Evolutionary conservation across 176 grass and related monocot genomes (phyloP).

Genomic region (Alloteropsis semialata): DNA sequence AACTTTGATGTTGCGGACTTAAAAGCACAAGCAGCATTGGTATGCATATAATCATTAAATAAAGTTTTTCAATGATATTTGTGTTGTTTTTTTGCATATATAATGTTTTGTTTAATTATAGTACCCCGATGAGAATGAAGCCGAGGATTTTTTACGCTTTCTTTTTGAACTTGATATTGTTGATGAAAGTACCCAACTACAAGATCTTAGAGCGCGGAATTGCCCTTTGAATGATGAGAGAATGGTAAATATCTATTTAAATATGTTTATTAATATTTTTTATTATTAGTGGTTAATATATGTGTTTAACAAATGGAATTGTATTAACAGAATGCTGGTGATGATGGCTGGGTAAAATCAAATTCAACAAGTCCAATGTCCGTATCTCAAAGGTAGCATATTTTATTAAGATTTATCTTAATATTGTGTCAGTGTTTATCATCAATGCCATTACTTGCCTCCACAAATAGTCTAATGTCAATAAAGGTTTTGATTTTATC

Average conservation of each 20-base stretch:
- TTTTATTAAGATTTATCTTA: not conserved
- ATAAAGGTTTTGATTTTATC: too few species aligned
- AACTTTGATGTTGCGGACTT: slow-evolving; percentile 85
- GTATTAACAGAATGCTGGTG: not conserved
- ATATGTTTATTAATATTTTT: not conserved
- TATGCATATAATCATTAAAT: slow-evolving; percentile 21
- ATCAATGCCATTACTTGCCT: not conserved
- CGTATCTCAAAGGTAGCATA: slow-evolving; percentile 10
- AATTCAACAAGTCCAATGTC: not conserved
- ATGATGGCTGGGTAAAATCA: not conserved
- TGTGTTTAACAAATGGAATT: not conserved
- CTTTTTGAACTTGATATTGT: slow-evolving; percentile 65
- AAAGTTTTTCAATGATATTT: not conserved
- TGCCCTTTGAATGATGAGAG: not conserved
- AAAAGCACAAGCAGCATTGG: slow-evolving; percentile 70
- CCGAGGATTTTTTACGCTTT: slow-evolving; percentile 50
- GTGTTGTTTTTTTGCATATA: not conserved
- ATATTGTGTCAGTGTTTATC: not conserved
- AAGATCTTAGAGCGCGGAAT: not conserved
- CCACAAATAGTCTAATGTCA: not conserved
- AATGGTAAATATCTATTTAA: slow-evolving; percentile 20
- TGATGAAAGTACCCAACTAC: slow-evolving; percentile 40
- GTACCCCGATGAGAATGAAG: slow-evolving; percentile 61
- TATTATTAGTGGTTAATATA: not conserved
- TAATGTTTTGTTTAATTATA: slow-evolving; percentile 9